These are phyloP conservation scores for Corymbia calophylla DNA, from an alignment of 441 rosid species.

Conservation along the genomic window DNA sequence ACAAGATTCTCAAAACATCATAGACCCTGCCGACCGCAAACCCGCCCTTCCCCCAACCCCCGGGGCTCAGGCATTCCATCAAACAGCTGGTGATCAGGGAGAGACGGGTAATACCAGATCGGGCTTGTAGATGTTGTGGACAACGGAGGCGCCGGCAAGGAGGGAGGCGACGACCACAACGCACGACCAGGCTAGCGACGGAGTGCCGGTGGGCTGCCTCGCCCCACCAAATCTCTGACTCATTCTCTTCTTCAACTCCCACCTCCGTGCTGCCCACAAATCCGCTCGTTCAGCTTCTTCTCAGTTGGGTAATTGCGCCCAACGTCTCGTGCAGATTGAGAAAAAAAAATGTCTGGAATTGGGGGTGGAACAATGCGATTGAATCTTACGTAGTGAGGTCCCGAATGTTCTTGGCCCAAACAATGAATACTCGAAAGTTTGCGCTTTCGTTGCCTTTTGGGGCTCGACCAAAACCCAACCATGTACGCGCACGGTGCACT, in stretches of 20 bases:
- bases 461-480: neutral
- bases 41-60: neutral
- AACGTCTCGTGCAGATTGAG: neutral
- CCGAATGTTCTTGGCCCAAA: neutral
- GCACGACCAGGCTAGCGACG: slow-evolving; percentile 50
- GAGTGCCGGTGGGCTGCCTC: slow-evolving; percentile 56
- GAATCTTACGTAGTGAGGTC: neutral
- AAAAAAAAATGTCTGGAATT: neutral
- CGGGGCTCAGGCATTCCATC: slow-evolving; percentile 11
- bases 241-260: slow-evolving; percentile 14
- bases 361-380: neutral
- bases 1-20: neutral
- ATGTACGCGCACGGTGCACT: neutral
- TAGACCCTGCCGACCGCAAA: neutral
- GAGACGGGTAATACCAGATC: slow-evolving; percentile 29
- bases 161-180: slow-evolving; percentile 53
- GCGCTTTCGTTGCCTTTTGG: neutral
- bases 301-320: neutral
- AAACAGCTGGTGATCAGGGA: neutral
- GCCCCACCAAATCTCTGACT: slow-evolving; percentile 42
- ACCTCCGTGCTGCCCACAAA: neutral
- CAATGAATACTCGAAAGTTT: neutral
- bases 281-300: neutral
- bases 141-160: slow-evolving; percentile 64
- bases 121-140: slow-evolving; percentile 62